These are phyloP conservation scores for Amylocystis lapponica DNA, from an alignment of 768 basidiomycete genomes.

Conservation along the genomic window DNA sequence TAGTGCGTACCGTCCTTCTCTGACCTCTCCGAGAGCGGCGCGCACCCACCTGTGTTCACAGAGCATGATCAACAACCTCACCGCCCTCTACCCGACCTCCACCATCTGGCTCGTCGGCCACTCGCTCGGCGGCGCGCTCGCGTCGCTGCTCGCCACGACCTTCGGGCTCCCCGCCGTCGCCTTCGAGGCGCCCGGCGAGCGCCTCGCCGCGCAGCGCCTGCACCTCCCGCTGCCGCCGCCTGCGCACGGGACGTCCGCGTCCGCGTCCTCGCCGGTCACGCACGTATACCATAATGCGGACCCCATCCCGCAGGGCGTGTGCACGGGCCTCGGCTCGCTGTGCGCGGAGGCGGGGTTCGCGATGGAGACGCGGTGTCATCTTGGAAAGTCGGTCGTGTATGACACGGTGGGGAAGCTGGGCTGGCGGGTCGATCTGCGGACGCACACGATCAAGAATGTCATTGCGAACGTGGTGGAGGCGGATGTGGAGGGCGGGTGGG, in stretches of 20 bases:
- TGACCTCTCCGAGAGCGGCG: too few species aligned
- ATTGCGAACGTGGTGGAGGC: slow-evolving; percentile 48
- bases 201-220: slow-evolving; percentile 52
- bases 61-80: slow-evolving; percentile 56
- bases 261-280: slow-evolving; percentile 23
- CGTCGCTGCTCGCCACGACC: slow-evolving; percentile 56
- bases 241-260: not conserved
- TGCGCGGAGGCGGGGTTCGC: slow-evolving; percentile 67
- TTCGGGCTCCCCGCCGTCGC: slow-evolving; percentile 62
- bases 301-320: slow-evolving; percentile 58
- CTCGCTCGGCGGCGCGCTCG: slow-evolving; percentile 59
- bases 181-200: slow-evolving; percentile 62
- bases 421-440: slow-evolving; percentile 54
- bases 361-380: slow-evolving; percentile 55
- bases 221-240: slow-evolving; percentile 53
- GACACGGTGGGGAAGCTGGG: slow-evolving; percentile 59
- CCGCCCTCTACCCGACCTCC: slow-evolving; percentile 48
- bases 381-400: slow-evolving; percentile 58
- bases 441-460: slow-evolving; percentile 49
- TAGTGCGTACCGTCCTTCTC: slow-evolving; percentile 44
- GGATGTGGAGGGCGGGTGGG: slow-evolving; percentile 38
- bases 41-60: slow-evolving; percentile 10
- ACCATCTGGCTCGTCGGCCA: slow-evolving; percentile 60
- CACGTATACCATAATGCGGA: slow-evolving; percentile 65
- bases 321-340: slow-evolving; percentile 42